A percentile compares a stretch with the other conserved stretches of the same genome.
Evolutionary conservation across 176 grass and related monocot genomes (phyloP).

Genomic region (Oryza officinalis): DNA sequence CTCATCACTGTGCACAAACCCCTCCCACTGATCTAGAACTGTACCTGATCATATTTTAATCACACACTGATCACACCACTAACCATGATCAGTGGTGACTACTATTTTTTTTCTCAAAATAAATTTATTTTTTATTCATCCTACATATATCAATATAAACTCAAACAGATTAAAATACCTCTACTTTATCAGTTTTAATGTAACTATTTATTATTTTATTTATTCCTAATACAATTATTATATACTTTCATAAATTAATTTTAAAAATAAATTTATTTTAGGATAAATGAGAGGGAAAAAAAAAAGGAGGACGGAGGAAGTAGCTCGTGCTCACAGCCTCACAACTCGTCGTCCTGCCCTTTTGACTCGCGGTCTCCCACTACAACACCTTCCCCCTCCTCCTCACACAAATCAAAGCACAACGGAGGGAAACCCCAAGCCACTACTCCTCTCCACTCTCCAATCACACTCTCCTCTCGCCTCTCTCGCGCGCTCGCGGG

Average conservation of each 20-base stretch:
- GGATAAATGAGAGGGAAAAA: too few species aligned
- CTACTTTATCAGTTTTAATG: too few species aligned
- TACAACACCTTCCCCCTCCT: neutral
- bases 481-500: neutral
- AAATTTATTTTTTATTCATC: too few species aligned
- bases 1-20: neutral
- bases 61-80: neutral
- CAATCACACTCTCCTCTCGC: neutral
- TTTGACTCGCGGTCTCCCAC: constrained; percentile 52
- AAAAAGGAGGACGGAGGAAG: too few species aligned
- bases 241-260: too few species aligned
- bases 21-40: neutral
- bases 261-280: too few species aligned
- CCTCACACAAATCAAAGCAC: constrained; percentile 51
- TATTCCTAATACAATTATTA: too few species aligned
- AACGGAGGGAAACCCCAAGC: constrained; percentile 55
- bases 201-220: too few species aligned
- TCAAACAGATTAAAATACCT: too few species aligned
- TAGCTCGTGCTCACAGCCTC: neutral
- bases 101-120: too few species aligned
- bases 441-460: neutral
- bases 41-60: constrained; percentile 14
- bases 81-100: neutral
- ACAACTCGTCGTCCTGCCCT: neutral
- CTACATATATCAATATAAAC: too few species aligned